Percentiles rank a stretch among this genome's conserved stretches.
phyloP scores from a whole-genome alignment of 1,284 basidiomycete species.

The Moesziomyces parantarcticus region DNA sequence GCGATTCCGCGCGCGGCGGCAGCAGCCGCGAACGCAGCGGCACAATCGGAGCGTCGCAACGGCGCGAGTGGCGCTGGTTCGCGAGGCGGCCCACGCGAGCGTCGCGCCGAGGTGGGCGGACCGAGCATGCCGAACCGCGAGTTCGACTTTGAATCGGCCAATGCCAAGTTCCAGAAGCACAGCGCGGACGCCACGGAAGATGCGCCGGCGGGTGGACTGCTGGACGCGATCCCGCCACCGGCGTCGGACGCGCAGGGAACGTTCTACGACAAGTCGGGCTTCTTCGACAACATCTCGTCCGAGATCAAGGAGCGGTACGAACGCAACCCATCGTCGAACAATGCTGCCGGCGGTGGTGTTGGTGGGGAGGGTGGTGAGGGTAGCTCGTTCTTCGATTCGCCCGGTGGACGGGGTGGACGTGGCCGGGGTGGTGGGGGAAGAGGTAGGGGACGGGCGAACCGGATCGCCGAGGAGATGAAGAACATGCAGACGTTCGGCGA shows the following conservation, averaged over 20 bases:
- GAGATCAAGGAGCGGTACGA: constrained; percentile 65
- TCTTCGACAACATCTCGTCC: constrained; percentile 66
- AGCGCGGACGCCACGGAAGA: constrained; percentile 4
- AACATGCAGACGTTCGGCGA: constrained; percentile 66
- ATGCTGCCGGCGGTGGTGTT: background rate
- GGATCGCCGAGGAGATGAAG: constrained; percentile 61
- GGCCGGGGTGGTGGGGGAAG: constrained; percentile 45
- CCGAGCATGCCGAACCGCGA: constrained; percentile 54
- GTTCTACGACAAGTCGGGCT: constrained; percentile 65
- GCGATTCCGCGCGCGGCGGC: constrained; percentile 55
- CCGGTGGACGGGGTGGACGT: constrained; percentile 23
- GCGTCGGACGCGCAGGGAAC: constrained; percentile 19
- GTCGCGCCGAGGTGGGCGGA: constrained; percentile 11
- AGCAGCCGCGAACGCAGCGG: constrained; percentile 36
- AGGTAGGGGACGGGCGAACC: constrained; percentile 45
- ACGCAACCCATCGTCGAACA: constrained; percentile 9
- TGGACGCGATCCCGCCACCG: constrained; percentile 62
- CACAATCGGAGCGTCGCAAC: constrained; percentile 22
- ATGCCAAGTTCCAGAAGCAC: constrained; percentile 64
- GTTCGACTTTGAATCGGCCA: constrained; percentile 65
- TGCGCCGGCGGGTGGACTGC: constrained; percentile 10
- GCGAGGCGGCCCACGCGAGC: background rate
- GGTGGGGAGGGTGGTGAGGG: constrained; percentile 5
- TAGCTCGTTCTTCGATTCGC: constrained; percentile 22
- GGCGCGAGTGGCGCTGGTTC: background rate